phyloP scores from a whole-genome alignment of 1,139 yeast genomes.

The Pichia sp. region DNA sequence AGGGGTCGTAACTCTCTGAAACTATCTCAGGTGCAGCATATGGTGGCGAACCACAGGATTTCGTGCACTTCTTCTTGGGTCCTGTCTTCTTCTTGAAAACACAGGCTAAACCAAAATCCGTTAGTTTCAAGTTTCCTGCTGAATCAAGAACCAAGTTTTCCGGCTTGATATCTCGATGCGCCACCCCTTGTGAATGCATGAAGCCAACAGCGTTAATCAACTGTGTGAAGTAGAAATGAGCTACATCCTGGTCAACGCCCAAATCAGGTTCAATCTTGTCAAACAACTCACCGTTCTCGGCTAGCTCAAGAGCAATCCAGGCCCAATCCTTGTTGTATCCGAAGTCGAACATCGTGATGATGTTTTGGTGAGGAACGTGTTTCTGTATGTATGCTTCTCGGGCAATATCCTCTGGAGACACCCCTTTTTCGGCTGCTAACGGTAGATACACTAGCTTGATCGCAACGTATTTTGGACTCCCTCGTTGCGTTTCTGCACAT shows the following conservation, averaged over 20 bases:
- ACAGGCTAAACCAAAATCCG: constrained; percentile 67
- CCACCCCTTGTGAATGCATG: constrained; percentile 68
- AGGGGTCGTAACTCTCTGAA: constrained; percentile 45
- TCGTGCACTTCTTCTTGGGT: constrained; percentile 47
- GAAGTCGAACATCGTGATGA: constrained; percentile 48
- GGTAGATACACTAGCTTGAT: constrained; percentile 52
- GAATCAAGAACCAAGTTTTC: constrained; percentile 77
- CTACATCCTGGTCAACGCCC: constrained; percentile 61
- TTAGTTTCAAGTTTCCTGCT: constrained; percentile 58
- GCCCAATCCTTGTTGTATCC: constrained; percentile 50
- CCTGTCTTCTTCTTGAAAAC: constrained; percentile 60
- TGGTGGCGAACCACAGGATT: constrained; percentile 64
- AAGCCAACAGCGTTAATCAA: constrained; percentile 51
- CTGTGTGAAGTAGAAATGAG: constrained; percentile 65
- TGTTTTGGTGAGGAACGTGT: constrained; percentile 52
- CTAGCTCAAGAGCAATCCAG: constrained; percentile 63
- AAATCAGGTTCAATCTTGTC: constrained; percentile 72
- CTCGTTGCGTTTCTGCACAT: constrained; percentile 22
- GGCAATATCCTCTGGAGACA: constrained; percentile 44
- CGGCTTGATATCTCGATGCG: constrained; percentile 87
- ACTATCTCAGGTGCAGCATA: constrained; percentile 70
- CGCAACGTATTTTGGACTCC: constrained; percentile 39
- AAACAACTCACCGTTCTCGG: constrained; percentile 66
- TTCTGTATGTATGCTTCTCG: constrained; percentile 53
- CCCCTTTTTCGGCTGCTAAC: constrained; percentile 41